These are phyloP conservation scores for Leucosporidium creatinivorum DNA, from an alignment of 768 basidiomycete genomes.

Conservation along the genomic window DNA sequence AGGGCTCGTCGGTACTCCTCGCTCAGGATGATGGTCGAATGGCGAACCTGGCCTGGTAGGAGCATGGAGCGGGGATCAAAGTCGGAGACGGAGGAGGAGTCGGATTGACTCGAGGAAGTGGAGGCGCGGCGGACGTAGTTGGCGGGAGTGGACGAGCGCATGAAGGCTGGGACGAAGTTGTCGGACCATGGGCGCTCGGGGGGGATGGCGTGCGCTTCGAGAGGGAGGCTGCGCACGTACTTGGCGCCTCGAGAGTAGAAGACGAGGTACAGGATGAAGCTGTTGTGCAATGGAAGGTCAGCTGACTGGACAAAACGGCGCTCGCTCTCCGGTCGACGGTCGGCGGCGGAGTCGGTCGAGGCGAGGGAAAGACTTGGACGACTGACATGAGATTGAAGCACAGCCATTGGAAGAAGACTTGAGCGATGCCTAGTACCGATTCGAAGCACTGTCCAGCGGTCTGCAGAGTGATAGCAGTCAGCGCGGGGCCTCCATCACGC, in stretches of 20 bases:
- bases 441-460: conserved; percentile 65
- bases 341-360: no score
- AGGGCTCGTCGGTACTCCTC: conserved; percentile 72
- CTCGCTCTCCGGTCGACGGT: neutral
- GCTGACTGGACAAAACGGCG: neutral
- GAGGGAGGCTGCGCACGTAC: conserved; percentile 50
- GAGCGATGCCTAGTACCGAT: conserved; percentile 69
- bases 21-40: conserved; percentile 25
- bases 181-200: conserved; percentile 9
- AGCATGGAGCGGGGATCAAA: conserved; percentile 26
- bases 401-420: conserved; percentile 74
- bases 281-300: conserved; percentile 39
- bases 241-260: conserved; percentile 86
- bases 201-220: conserved; percentile 73
- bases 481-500: neutral
- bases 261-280: conserved; percentile 79
- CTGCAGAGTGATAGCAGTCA: conserved; percentile 43
- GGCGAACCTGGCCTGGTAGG: conserved; percentile 26
- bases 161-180: conserved; percentile 17
- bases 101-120: neutral
- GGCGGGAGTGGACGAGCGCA: conserved; percentile 16
- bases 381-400: conserved; percentile 76
- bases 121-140: neutral
- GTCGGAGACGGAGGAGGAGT: neutral
- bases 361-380: neutral